Percentiles rank a stretch among this genome's conserved stretches.
Evolutionary conservation across 345 rosid species (phyloP).

Genomic region (Eutrema japonicum): DNA sequence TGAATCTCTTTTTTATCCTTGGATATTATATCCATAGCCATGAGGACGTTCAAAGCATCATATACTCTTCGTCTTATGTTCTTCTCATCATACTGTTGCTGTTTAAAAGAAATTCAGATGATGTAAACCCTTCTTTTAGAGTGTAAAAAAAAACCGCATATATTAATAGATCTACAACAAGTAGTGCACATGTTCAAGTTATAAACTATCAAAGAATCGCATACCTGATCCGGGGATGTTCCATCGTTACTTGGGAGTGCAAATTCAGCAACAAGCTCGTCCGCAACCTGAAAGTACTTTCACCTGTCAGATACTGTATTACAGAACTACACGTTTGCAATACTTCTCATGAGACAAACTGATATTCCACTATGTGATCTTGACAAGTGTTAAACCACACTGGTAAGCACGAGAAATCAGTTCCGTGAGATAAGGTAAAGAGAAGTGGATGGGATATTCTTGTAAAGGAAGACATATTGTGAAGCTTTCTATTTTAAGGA

Average conservation of each 20-base stretch:
- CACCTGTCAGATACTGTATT: constrained; percentile 44
- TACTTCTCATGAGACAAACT: constrained; percentile 23
- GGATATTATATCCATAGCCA: constrained; percentile 99
- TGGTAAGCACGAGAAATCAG: not conserved
- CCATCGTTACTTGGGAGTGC: constrained; percentile 75
- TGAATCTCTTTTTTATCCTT: constrained; percentile 97
- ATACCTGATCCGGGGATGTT: constrained; percentile 92
- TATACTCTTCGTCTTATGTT: constrained; percentile 97
- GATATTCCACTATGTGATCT: constrained; percentile 23
- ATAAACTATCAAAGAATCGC: constrained; percentile 10
- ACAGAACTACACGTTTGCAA: constrained; percentile 22
- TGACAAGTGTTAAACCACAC: not conserved
- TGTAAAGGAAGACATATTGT: not conserved
- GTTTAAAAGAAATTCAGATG: constrained; percentile 36
- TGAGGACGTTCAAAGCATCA: constrained; percentile 97
- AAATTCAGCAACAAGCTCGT: constrained; percentile 99
- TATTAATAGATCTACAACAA: not conserved
- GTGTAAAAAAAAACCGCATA: not conserved
- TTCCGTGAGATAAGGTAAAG: not conserved
- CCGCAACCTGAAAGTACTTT: constrained; percentile 82
- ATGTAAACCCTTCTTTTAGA: constrained; percentile 5
- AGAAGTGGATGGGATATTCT: not conserved
- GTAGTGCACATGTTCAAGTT: constrained; percentile 7
- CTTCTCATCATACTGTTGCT: constrained; percentile 99
- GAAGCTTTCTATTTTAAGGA: constrained; percentile 28